Evolutionary conservation across 2,329 filamentous ascomycete genomes (phyloP).

Genomic region (Fusarium euwallaceae): DNA sequence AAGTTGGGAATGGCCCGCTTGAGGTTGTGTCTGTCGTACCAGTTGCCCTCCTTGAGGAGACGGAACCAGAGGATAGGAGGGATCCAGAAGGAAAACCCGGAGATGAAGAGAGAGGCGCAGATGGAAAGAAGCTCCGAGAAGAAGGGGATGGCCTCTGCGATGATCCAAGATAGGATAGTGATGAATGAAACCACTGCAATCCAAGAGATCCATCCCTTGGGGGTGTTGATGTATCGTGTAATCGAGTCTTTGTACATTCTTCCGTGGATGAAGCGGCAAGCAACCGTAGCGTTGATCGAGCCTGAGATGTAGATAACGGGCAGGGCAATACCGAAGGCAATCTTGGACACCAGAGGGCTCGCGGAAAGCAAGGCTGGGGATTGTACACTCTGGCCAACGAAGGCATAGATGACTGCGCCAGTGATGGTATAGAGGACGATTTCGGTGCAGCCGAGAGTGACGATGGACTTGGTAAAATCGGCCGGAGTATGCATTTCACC

Average conservation of each 20-base stretch:
- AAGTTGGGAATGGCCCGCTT: neutral
- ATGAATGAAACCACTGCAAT: neutral
- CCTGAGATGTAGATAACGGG: conserved; percentile 3
- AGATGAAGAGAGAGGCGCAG: neutral
- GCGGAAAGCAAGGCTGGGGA: neutral
- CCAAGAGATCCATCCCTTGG: conserved; percentile 3
- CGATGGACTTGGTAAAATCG: conserved; percentile 5
- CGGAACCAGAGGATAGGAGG: conserved; percentile 3
- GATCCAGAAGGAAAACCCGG: conserved; percentile 7
- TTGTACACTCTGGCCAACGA: neutral
- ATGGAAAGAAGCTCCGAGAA: conserved; percentile 7
- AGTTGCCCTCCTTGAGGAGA: conserved; percentile 3
- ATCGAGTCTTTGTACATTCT: conserved; percentile 1
- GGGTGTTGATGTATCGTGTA: conserved; percentile 1
- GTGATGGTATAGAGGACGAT: conserved; percentile 1
- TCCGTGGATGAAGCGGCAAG: conserved; percentile 1
- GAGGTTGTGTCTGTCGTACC: neutral
- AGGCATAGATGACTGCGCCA: conserved; percentile 1
- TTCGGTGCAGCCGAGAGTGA: neutral
- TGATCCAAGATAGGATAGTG: neutral
- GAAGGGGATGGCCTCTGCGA: conserved; percentile 7
- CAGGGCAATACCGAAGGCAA: neutral
- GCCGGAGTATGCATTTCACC: neutral
- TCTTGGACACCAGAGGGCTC: neutral
- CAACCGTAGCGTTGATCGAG: neutral